These are phyloP conservation scores for Saccharomycopsis hybrid DNA, from an alignment of 1,139 yeast genomes.

Conservation along the genomic window DNA sequence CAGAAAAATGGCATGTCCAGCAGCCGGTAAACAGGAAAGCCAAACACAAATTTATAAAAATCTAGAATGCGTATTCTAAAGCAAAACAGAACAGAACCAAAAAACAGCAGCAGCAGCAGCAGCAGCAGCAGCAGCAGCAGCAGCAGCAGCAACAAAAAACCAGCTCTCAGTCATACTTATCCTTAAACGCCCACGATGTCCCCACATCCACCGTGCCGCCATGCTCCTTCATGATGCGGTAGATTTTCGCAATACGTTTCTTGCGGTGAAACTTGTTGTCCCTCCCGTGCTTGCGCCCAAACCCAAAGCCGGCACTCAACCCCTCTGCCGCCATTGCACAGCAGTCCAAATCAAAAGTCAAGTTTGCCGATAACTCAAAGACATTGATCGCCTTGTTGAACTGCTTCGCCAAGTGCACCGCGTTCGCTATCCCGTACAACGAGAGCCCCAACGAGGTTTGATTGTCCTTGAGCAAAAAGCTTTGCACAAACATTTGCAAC, in stretches of 20 bases:
- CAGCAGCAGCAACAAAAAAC: too few relatives aligned
- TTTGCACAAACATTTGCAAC: conserved; percentile 17
- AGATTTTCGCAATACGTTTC: conserved; percentile 28
- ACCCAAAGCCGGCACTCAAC: conserved; percentile 27
- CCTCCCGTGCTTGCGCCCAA: conserved; percentile 25
- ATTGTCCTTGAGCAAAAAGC: conserved; percentile 26
- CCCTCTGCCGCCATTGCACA: conserved; percentile 29
- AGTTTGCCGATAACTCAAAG: conserved; percentile 28
- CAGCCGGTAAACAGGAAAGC: too few relatives aligned
- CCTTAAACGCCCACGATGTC: conserved; percentile 26
- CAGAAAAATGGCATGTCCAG: too few relatives aligned
- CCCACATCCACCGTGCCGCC: conserved; percentile 25
- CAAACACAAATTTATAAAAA: too few relatives aligned
- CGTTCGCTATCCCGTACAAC: conserved; percentile 27
- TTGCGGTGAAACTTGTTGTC: conserved; percentile 26
- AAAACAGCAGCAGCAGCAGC: too few relatives aligned
- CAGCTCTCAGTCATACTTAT: conserved; percentile 22
- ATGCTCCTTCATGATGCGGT: conserved; percentile 25
- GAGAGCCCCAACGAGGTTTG: conserved; percentile 25
- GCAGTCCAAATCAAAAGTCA: conserved; percentile 26
- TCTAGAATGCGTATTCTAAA: too few relatives aligned
- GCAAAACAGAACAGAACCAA: too few relatives aligned
- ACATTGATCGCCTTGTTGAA: conserved; percentile 26
- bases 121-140: too few relatives aligned
- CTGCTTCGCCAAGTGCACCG: conserved; percentile 24